Evolutionary conservation across 78 protist genomes (phyloP), one percentile per base, ranked within the genome.

Genomic region (Dictyostelium brefeldianum): DNA sequence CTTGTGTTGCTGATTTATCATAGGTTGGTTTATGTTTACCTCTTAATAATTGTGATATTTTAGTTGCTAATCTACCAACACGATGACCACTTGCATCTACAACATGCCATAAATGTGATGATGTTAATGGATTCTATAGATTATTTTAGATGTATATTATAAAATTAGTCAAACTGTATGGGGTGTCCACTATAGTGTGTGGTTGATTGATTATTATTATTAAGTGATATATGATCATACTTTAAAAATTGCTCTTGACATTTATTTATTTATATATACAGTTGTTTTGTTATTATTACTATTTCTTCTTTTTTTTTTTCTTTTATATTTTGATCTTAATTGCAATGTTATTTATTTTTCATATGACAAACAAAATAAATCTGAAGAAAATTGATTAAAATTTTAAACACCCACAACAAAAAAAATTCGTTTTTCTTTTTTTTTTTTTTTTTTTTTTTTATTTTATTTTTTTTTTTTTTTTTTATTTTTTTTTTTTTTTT

Each of bases 11-110:
- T 81, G 83, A 62, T 78, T 31, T 75, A 65, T 71, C 89, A 67
- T 20, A 89, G 54, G 71, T 83, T 71, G 97, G 97, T 70, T 95
- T 95, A 90, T 95, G 95, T 91, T 95, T 95, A 27, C 97, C 97
- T 56, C 84, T 31, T 27, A 95, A 79, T 43, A 95, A 73, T 12
- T 41, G 50, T 22, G 97, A 74, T 14, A 82, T 89, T 75, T 78
- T 84, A 9, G 94, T 78, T 84, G 97, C 97, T 83, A 95, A 64
- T 54, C 74, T 87, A 80, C 97, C 97, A 50, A 95, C 91, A 29
- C 73, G 82, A 56, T 83, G 91, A 22, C 80, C 92, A 41, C 78
- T 74, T 22, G 97, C 97, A 80, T 95, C 94, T 53, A 95, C 17
- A 25, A 90, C 92, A 83, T 80, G 95, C 97, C 97, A 95, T 43